phyloP scores from a whole-genome alignment of 768 basidiomycete genomes.

The Lentinula edodes region DNA sequence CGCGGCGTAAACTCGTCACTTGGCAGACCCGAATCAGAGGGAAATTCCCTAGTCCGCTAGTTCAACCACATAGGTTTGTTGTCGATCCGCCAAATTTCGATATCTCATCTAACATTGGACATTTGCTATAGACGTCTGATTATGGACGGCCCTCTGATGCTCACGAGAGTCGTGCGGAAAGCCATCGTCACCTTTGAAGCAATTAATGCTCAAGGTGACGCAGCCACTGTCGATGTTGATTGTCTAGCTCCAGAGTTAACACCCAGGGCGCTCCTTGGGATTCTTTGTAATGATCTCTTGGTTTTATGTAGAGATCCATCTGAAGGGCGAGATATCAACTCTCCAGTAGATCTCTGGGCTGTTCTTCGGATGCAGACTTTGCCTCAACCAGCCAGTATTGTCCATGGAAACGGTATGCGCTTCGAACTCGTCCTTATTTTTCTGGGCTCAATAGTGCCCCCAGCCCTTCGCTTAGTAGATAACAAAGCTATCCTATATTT shows the following conservation, averaged over 20 bases:
- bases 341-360: slow-evolving; percentile 89
- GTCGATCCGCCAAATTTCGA: background rate
- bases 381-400: slow-evolving; percentile 84
- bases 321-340: slow-evolving; percentile 69
- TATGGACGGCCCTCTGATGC: slow-evolving; percentile 81
- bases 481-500: slow-evolving; percentile 91
- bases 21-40: slow-evolving; percentile 89
- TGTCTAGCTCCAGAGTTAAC: slow-evolving; percentile 85
- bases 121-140: slow-evolving; percentile 65
- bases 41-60: slow-evolving; percentile 93
- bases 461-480: slow-evolving; percentile 83
- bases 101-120: slow-evolving; percentile 8
- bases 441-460: background rate
- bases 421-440: background rate
- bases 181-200: slow-evolving; percentile 77
- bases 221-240: slow-evolving; percentile 82
- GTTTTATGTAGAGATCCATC: slow-evolving; percentile 88
- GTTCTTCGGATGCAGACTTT: slow-evolving; percentile 94
- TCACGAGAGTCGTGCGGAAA: slow-evolving; percentile 91
- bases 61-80: slow-evolving; percentile 90
- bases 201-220: slow-evolving; percentile 69
- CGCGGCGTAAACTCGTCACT: slow-evolving; percentile 81
- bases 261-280: slow-evolving; percentile 70
- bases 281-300: slow-evolving; percentile 90
- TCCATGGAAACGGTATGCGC: slow-evolving; percentile 71